These are phyloP conservation scores for Xylariaceae sp. DNA, from an alignment of 2,329 filamentous ascomycete species.

Conservation along the genomic window DNA sequence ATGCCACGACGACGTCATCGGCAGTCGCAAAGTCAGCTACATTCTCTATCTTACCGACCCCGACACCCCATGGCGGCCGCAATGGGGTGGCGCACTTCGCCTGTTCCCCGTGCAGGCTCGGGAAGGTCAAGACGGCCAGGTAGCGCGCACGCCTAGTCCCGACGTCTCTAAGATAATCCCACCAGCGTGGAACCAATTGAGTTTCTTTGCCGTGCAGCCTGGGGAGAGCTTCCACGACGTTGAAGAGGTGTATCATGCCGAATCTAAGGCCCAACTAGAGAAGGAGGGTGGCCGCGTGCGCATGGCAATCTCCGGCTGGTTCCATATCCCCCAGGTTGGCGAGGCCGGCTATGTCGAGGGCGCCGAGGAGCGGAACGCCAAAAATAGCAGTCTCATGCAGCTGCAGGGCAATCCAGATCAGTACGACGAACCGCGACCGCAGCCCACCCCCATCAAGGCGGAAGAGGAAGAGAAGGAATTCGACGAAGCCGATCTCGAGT, in stretches of 20 bases:
- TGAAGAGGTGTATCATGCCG: constrained; percentile 86
- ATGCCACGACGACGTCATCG: constrained; percentile 98
- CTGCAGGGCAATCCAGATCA: constrained; percentile 86
- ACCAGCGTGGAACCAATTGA: constrained; percentile 94
- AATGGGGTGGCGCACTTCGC: constrained; percentile 89
- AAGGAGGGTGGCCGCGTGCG: constrained; percentile 73
- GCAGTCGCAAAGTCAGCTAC: constrained; percentile 92
- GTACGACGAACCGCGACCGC: constrained; percentile 73
- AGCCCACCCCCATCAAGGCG: constrained; percentile 46
- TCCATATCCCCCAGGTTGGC: constrained; percentile 91
- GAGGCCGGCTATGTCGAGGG: constrained; percentile 89
- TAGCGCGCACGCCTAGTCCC: constrained; percentile 74
- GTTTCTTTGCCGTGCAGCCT: constrained; percentile 96
- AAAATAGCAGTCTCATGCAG: constrained; percentile 88
- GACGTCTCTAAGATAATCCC: constrained; percentile 80
- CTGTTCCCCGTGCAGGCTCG: constrained; percentile 70
- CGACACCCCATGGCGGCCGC: constrained; percentile 80
- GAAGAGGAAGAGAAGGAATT: constrained; percentile 61
- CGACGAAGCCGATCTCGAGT: constrained; percentile 77
- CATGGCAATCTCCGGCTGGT: constrained; percentile 99
- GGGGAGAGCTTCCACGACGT: constrained; percentile 99
- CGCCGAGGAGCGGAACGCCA: constrained; percentile 80
- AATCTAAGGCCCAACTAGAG: constrained; percentile 54
- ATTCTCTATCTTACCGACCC: constrained; percentile 95
- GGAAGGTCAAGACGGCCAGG: constrained; percentile 64